Evolutionary conservation across 2,329 filamentous ascomycete genomes (phyloP).

Genomic region (Proliferodiscus dingleyae): DNA sequence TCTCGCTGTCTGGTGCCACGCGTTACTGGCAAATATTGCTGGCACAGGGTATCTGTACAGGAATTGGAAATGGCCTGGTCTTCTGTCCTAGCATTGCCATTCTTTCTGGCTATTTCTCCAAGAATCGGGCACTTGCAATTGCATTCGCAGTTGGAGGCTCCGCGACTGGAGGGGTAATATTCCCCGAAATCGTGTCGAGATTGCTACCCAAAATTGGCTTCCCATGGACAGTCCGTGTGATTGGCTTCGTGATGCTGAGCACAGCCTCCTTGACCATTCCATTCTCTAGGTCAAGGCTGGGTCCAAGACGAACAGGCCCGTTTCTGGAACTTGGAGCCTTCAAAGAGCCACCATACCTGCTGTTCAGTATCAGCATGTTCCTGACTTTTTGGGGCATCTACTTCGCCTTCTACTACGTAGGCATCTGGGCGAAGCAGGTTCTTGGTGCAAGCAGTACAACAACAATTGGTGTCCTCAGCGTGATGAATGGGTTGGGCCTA

Average conservation of each 20-base stretch:
- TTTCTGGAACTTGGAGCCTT: constrained; percentile 40
- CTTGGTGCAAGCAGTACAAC: not conserved
- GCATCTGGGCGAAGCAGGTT: not conserved
- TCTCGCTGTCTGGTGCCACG: constrained; percentile 33
- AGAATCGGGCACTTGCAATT: constrained; percentile 27
- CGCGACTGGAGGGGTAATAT: constrained; percentile 37
- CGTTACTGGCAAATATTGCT: constrained; percentile 38
- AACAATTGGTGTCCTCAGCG: constrained; percentile 17
- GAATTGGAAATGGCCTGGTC: constrained; percentile 34
- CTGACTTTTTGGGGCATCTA: constrained; percentile 32
- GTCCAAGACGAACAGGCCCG: constrained; percentile 34
- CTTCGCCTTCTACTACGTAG: constrained; percentile 57
- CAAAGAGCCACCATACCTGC: constrained; percentile 36
- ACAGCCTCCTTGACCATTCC: not conserved
- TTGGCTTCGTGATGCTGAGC: constrained; percentile 37
- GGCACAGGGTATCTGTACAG: constrained; percentile 36
- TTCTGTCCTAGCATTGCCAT: constrained; percentile 35
- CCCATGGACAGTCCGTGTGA: constrained; percentile 37
- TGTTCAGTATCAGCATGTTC: constrained; percentile 45
- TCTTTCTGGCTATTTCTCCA: constrained; percentile 25
- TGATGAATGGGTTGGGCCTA: constrained; percentile 10
- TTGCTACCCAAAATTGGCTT: constrained; percentile 36
- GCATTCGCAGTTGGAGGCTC: constrained; percentile 30
- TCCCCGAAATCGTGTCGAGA: constrained; percentile 36
- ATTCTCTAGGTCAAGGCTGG: not conserved